phyloP scores from a whole-genome alignment of 1,139 yeast genomes.

The Suhomyces bolitotheri region DNA sequence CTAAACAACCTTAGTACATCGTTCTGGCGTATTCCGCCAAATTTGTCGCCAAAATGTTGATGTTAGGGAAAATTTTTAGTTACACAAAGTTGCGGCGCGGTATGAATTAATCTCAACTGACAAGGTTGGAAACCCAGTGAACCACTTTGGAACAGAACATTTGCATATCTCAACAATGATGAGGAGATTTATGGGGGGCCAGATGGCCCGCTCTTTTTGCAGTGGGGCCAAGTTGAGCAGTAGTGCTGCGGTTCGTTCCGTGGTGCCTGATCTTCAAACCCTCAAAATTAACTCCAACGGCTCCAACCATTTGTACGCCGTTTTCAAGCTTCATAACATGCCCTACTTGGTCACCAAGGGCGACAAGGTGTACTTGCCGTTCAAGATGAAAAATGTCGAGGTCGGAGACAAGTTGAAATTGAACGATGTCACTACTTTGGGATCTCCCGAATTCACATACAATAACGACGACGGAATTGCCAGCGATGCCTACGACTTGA shows the following conservation, averaged over 20 bases:
- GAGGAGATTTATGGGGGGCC: not conserved
- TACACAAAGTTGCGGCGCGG: slow-evolving; percentile 11
- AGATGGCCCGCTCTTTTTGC: not conserved
- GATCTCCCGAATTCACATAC: slow-evolving; percentile 78
- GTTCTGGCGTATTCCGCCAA: slow-evolving; percentile 2
- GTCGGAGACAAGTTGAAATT: slow-evolving; percentile 79
- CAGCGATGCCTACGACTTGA: slow-evolving; percentile 52
- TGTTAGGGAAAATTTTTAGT: slow-evolving; percentile 13
- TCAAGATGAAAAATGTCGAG: slow-evolving; percentile 66
- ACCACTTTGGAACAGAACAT: no score
- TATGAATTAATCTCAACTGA: no score
- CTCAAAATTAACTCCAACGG: slow-evolving; percentile 63
- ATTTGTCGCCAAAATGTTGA: slow-evolving; percentile 8
- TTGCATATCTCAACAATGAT: no score
- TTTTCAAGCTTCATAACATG: slow-evolving; percentile 77
- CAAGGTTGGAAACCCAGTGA: no score
- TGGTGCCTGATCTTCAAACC: slow-evolving; percentile 36
- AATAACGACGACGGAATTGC: slow-evolving; percentile 39
- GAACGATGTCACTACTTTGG: slow-evolving; percentile 76
- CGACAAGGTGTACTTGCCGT: slow-evolving; percentile 78
- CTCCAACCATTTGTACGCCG: slow-evolving; percentile 64
- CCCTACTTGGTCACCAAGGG: slow-evolving; percentile 91
- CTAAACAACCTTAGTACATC: slow-evolving; percentile 6
- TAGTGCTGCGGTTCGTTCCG: slow-evolving; percentile 1
- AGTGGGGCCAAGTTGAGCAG: not conserved